Evolutionary conservation across 169 alveolate species (phyloP), one percentile per base, ranked within the genome.

Genomic region (Miamiensis avidus): DNA sequence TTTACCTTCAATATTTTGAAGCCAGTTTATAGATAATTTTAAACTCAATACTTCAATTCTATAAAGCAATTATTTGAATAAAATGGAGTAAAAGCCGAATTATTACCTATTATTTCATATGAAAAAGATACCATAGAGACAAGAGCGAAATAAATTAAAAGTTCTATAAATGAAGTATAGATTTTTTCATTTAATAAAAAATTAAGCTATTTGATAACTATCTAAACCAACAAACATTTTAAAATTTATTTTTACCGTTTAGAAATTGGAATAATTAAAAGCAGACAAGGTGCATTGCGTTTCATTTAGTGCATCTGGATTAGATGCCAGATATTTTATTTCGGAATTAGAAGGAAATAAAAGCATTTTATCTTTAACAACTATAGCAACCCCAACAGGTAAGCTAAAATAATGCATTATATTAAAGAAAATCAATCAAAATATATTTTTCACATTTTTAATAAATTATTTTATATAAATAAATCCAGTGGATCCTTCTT

Each of bases 371-470:
- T 79, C 84, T 49, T 72, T 79, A 34, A 34, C 84, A 29, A 79
- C 84, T 20, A 79, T 79, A 29, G 84, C 84, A n/a, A 34, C 84
- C 64, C 84, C 84, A 75, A 79, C 76, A 79, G 64, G 84, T 79
- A 79, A 49, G 69, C 20, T 49, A 6, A 64, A 79, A 34, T 0
- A 65, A 4, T 29, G n/a, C 6, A 77, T 0, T 33, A 32, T 31
- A 25, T 25, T 11, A 31, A 25, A n/a, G n/a, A n/a, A n/a, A n/a
- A n/a, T n/a, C n/a, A n/a, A n/a, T n/a, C n/a, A n/a, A n/a, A n/a
- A n/a, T n/a, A n/a, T n/a, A n/a, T n/a, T n/a, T n/a, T n/a, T n/a
- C n/a, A n/a, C n/a, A n/a, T n/a, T n/a, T n/a, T n/a, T n/a, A n/a
- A n/a, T n/a, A n/a, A n/a, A n/a, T n/a, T n/a, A n/a, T n/a, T n/a